These are phyloP conservation scores for Cnidoscolus chayamansa DNA, from an alignment of 441 rosid species.

Conservation along the genomic window DNA sequence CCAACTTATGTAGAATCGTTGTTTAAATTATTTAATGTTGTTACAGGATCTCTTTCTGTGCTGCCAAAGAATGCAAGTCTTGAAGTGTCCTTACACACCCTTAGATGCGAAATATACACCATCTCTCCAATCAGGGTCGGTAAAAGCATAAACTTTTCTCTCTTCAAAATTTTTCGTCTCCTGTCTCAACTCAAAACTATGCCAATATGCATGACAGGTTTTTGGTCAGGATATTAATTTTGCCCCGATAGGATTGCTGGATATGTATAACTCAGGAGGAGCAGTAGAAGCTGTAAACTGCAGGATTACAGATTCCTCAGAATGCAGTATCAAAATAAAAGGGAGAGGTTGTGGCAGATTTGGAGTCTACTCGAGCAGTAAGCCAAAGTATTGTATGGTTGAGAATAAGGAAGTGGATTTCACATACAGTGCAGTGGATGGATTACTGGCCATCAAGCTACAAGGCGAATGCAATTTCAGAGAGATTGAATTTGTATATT, in stretches of 20 bases:
- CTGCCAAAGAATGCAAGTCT: conserved; percentile 36
- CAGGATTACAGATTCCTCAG: conserved; percentile 19
- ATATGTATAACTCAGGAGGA: conserved; percentile 77
- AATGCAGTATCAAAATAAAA: conserved; percentile 29
- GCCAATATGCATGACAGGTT: conserved; percentile 28
- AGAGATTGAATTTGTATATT: conserved; percentile 41
- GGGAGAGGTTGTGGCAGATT: conserved; percentile 50
- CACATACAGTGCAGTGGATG: conserved; percentile 39
- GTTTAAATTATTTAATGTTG: background rate
- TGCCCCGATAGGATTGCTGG: conserved; percentile 59
- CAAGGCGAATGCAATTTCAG: conserved; percentile 29
- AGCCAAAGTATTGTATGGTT: conserved; percentile 45
- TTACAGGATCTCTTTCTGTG: conserved; percentile 36
- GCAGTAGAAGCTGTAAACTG: conserved; percentile 44
- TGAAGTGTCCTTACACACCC: conserved; percentile 37
- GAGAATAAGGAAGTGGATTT: conserved; percentile 42
- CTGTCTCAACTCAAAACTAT: background rate
- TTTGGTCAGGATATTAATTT: conserved; percentile 38
- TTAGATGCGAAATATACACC: conserved; percentile 46
- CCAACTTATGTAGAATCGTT: background rate
- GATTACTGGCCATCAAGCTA: conserved; percentile 42
- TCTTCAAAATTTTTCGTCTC: background rate
- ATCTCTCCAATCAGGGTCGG: conserved; percentile 49
- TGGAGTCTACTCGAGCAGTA: conserved; percentile 47
- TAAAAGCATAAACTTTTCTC: conserved; percentile 2